Evolutionary conservation across 352 stramenopile genomes (phyloP).

Genomic region (Globisporangium middletonii): DNA sequence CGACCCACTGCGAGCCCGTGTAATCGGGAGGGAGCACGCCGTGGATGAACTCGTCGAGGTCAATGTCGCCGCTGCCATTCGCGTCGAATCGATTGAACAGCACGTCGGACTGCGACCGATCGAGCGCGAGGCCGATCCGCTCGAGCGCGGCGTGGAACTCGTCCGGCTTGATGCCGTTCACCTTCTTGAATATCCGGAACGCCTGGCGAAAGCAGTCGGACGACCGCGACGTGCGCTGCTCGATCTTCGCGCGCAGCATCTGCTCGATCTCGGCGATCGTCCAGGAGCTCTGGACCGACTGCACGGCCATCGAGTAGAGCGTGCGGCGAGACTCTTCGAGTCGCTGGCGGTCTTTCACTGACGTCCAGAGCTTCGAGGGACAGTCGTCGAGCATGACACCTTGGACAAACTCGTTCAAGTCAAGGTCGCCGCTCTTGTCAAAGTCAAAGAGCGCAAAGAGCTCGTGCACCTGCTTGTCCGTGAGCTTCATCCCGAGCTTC

Average conservation of each 20-base stretch:
- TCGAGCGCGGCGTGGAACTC: constrained; percentile 66
- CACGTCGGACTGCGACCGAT: constrained; percentile 44
- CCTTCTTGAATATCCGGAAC: constrained; percentile 81
- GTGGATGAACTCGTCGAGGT: constrained; percentile 80
- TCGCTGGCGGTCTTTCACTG: constrained; percentile 45
- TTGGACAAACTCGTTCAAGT: constrained; percentile 79
- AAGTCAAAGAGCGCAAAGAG: constrained; percentile 74
- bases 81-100: constrained; percentile 69
- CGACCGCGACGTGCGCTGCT: constrained; percentile 69
- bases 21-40: constrained; percentile 70
- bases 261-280: constrained; percentile 73
- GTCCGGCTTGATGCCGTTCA: constrained; percentile 66
- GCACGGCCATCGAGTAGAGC: constrained; percentile 59
- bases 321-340: constrained; percentile 40
- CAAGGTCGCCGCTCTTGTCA: constrained; percentile 67
- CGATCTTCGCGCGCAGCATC: constrained; percentile 80
- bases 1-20: constrained; percentile 66
- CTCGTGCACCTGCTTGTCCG: constrained; percentile 39
- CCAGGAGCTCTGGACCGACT: constrained; percentile 65
- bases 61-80: constrained; percentile 71
- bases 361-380: constrained; percentile 48
- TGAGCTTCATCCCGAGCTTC: constrained; percentile 50
- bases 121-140: constrained; percentile 45
- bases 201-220: constrained; percentile 78
- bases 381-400: constrained; percentile 69